These are phyloP conservation scores for Phalaenopsis aphrodite DNA, from an alignment of 106 monocot genomes.

Conservation along the genomic window DNA sequence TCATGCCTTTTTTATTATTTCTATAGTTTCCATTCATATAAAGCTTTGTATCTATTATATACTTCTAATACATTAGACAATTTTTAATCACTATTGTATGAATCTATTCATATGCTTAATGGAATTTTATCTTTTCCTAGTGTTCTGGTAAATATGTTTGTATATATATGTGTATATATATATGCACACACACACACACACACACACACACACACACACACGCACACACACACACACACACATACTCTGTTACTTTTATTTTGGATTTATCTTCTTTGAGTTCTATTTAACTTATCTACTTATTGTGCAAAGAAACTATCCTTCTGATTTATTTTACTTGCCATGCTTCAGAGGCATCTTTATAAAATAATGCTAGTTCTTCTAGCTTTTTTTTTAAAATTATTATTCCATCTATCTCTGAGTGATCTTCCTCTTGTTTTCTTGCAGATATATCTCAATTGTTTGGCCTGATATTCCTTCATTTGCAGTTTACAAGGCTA, in stretches of 20 bases:
- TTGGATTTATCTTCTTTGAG: background rate
- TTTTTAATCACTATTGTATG: background rate
- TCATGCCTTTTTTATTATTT: background rate
- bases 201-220: too few relatives aligned
- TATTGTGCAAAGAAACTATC: background rate
- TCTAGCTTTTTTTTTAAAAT: background rate
- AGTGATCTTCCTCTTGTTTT: constrained; percentile 5
- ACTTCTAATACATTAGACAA: background rate
- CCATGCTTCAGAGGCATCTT: background rate
- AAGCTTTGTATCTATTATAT: background rate
- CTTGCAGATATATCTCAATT: constrained; percentile 73
- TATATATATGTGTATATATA: too few relatives aligned
- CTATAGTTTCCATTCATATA: background rate
- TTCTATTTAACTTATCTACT: background rate
- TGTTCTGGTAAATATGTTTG: background rate
- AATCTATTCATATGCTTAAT: background rate
- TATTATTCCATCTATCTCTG: background rate
- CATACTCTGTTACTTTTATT: background rate
- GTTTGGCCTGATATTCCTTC: constrained; percentile 99
- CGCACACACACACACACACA: too few relatives aligned
- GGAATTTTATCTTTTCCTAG: background rate
- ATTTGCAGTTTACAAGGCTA: constrained; percentile 78
- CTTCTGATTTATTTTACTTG: background rate
- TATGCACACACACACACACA: too few relatives aligned
- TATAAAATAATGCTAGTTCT: background rate